A percentile compares a stretch with the other conserved stretches of the same genome.
Conservation (phyloP, 2,329 filamentous ascomycete genomes). For the Ophiostoma tasmaniense region DNA sequence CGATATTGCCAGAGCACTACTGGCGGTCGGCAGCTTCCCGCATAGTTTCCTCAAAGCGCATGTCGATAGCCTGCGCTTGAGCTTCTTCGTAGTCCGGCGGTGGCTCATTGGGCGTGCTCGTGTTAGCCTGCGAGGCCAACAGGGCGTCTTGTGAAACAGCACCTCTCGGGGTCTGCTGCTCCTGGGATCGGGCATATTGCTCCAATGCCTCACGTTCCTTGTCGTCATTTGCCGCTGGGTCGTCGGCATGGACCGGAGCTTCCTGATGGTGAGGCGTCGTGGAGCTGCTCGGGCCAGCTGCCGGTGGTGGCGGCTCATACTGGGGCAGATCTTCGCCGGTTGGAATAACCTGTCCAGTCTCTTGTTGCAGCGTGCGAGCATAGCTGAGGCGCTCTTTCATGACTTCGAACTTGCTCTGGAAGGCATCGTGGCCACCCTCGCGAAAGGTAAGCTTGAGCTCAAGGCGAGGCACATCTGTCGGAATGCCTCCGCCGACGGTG, state of each 20-base stretch:
- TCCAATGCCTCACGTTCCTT: conserved; percentile 15
- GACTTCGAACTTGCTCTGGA: conserved; percentile 71
- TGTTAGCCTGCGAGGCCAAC: conserved; percentile 18
- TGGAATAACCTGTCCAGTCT: conserved; percentile 53
- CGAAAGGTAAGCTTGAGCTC: conserved; percentile 85
- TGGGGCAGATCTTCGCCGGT: conserved; percentile 81
- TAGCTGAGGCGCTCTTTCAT: conserved; percentile 79
- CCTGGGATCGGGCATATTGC: conserved; percentile 21
- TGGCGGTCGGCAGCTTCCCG: conserved; percentile 63
- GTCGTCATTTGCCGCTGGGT: conserved; percentile 6
- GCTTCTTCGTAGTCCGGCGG: conserved; percentile 89
- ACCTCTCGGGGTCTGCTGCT: conserved; percentile 19
- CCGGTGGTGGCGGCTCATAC: conserved; percentile 51
- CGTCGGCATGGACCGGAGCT: neutral
- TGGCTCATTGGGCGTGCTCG: conserved; percentile 57
- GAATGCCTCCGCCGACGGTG: conserved; percentile 74
- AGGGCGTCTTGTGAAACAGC: conserved; percentile 14
- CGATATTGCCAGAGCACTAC: conserved; percentile 18
- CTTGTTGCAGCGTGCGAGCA: conserved; percentile 64
- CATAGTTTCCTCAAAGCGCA: conserved; percentile 58
- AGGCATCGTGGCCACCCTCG: conserved; percentile 91
- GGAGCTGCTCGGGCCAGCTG: neutral
- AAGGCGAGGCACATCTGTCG: conserved; percentile 60
- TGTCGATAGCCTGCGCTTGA: conserved; percentile 59
- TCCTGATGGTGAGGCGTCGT: neutral